Base-by-base conservation (phyloP, 179 eudicot genomes). In the Silene noctiflora region DNA sequence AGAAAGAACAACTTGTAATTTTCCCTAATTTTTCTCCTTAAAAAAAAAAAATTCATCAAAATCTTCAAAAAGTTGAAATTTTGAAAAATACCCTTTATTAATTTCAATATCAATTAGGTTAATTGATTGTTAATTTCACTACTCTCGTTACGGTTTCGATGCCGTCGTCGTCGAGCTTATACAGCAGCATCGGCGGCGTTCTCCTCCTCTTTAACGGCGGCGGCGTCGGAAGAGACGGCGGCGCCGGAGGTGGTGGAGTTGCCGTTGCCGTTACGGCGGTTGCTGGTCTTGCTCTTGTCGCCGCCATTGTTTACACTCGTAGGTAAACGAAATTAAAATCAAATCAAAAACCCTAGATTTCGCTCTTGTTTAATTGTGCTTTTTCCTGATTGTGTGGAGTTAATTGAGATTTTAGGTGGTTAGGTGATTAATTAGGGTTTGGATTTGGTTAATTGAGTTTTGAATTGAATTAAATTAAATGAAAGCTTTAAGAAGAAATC, bases 401-500 rank as follows among this genome's bases (percentile, higher is more conserved):
- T 75, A 27, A 24, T 9, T 66, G 64, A 58, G 53, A 53, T 10
- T 68, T 72, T 24, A 61, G 2, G 42, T 24, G 51, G 13, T 25
- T 39, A 74, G 44, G 24, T 75, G 12, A 66, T 77, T 19, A 72
- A 17, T 27, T 31, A 75, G 73, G 82, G 77, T 68, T 79, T 77
- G 35, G 33, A 12, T 69, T 78, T 19, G 53, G 25, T 60, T 76
- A 55, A 35, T 61, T 29, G n/a, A 17, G 6, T 13, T 12, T 8
- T 11, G 22, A 70, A 48, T 46, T 46, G 33, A 21, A 25, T 62
- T 21, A 69, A 35, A 66, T 67, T 89, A 90, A 85, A 94, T 94
- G 97, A 92, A 77, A 89, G 91, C 97, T 73, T 81, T 94, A 31
- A 86, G 86, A 73, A 84, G 95, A 75, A 89, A 87, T 64, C 93